Conservation (phyloP, 805 yeast genomes). For the Spathaspora hagerdaliae region DNA sequence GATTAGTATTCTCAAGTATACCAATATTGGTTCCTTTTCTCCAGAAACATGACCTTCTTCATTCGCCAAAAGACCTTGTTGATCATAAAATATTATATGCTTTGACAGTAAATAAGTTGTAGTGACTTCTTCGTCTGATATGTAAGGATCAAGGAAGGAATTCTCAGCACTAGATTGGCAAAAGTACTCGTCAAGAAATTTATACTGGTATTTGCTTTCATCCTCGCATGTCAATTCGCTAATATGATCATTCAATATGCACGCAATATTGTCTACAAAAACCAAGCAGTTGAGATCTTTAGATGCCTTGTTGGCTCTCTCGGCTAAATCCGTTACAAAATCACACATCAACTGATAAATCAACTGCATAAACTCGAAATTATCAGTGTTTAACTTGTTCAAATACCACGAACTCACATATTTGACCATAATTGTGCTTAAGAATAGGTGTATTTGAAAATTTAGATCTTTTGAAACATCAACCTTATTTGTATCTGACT, state of each 20-base stretch:
- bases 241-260: slow-evolving; percentile 20
- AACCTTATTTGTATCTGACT: slow-evolving; percentile 5
- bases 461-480: slow-evolving; percentile 16
- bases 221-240: slow-evolving; percentile 11
- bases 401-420: slow-evolving; percentile 24
- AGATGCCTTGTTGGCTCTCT: slow-evolving; percentile 11
- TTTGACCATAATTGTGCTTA: slow-evolving; percentile 24
- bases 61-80: background rate
- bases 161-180: background rate
- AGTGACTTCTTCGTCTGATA: slow-evolving; percentile 7
- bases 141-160: slow-evolving; percentile 3
- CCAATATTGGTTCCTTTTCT: slow-evolving; percentile 4
- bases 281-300: slow-evolving; percentile 9
- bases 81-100: slow-evolving; percentile 1
- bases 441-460: slow-evolving; percentile 33
- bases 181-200: slow-evolving; percentile 11
- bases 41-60: slow-evolving; percentile 12
- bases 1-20: slow-evolving; percentile 21
- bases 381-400: slow-evolving; percentile 27
- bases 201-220: slow-evolving; percentile 7
- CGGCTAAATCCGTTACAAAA: slow-evolving; percentile 19
- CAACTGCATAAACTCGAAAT: slow-evolving; percentile 22
- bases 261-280: slow-evolving; percentile 21
- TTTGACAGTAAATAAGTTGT: slow-evolving; percentile 9
- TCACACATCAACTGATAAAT: slow-evolving; percentile 23